phyloP scores from a whole-genome alignment of 345 rosid genomes.

The Eucalyptus tenuipes region DNA sequence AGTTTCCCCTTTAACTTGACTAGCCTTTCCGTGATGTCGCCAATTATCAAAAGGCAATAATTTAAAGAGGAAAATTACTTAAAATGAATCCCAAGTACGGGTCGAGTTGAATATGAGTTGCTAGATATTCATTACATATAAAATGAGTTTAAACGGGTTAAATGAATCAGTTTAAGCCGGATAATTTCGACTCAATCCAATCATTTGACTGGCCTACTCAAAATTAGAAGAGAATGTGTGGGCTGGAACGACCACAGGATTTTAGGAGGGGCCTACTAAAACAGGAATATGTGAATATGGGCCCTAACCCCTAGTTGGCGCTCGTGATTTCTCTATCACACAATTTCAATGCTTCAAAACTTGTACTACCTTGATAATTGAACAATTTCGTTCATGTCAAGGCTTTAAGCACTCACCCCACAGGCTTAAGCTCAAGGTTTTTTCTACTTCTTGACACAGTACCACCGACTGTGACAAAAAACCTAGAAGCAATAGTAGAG shows the following conservation, averaged over 20 bases:
- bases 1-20: not conserved
- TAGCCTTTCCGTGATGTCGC: not conserved
- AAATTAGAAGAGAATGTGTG: not conserved
- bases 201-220: not conserved
- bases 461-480: not conserved
- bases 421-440: not conserved
- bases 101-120: too few relatives aligned
- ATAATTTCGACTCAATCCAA: too few relatives aligned
- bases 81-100: too few relatives aligned
- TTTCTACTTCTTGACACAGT: not conserved
- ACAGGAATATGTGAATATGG: too few relatives aligned
- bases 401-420: not conserved
- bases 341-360: not conserved
- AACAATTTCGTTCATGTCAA: not conserved
- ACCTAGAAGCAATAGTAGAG: not conserved
- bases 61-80: too few relatives aligned
- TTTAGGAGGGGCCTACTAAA: too few relatives aligned
- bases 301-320: too few relatives aligned
- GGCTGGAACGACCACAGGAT: not conserved
- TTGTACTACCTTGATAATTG: not conserved
- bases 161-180: not conserved
- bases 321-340: not conserved
- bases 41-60: not conserved
- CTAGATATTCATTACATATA: not conserved
- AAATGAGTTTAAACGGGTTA: not conserved